These are phyloP conservation scores for Serendipita sp. DNA, from an alignment of 768 basidiomycete genomes.

Conservation along the genomic window DNA sequence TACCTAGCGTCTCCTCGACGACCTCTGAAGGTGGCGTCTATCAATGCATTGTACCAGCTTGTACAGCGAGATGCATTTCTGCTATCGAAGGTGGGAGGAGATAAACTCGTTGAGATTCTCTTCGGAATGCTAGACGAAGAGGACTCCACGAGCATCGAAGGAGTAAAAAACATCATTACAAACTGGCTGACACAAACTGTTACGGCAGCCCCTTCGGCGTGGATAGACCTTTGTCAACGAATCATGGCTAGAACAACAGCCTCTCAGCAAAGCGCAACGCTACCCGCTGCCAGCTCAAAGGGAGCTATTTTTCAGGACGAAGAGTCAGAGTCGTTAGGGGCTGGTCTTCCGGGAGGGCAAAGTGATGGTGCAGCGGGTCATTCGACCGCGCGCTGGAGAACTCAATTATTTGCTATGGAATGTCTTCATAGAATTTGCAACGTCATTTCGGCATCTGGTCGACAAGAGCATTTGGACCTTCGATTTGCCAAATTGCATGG, in stretches of 20 bases:
- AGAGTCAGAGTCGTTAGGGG: constrained; percentile 80
- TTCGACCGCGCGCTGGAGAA: constrained; percentile 79
- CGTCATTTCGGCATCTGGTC: constrained; percentile 52
- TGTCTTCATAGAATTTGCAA: constrained; percentile 82
- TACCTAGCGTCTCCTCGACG: constrained; percentile 68
- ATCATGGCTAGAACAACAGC: constrained; percentile 91
- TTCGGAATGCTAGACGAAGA: constrained; percentile 71
- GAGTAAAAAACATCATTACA: constrained; percentile 80
- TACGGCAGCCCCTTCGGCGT: constrained; percentile 80
- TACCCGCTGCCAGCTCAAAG: constrained; percentile 27
- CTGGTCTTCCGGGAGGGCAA: constrained; percentile 27
- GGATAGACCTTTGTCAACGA: constrained; percentile 94
- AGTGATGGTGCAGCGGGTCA: constrained; percentile 23
- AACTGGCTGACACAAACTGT: constrained; percentile 95
- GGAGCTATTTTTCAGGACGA: constrained; percentile 54
- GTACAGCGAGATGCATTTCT: constrained; percentile 86
- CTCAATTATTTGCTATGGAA: constrained; percentile 83
- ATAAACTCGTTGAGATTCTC: constrained; percentile 81
- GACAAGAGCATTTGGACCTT: constrained; percentile 72
- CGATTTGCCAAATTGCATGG: constrained; percentile 47
- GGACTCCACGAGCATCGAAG: constrained; percentile 83
- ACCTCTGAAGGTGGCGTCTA: constrained; percentile 82
- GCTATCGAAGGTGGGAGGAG: constrained; percentile 88
- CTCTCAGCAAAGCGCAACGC: constrained; percentile 43
- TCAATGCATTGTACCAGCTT: constrained; percentile 91